These are phyloP conservation scores for Rubroshorea leprosula DNA, from an alignment of 345 rosid genomes.

Conservation along the genomic window DNA sequence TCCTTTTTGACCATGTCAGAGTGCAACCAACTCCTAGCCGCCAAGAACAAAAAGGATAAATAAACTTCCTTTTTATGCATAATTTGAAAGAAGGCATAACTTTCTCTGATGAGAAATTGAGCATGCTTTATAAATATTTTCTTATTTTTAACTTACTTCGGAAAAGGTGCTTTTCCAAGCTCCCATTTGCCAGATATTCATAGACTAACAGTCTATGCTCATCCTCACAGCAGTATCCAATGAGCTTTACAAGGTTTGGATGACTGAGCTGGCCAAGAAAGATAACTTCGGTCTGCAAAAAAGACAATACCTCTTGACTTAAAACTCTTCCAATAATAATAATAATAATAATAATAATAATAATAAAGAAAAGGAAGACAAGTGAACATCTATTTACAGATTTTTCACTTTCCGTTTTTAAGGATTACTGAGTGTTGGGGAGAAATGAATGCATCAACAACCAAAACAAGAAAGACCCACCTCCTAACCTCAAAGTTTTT, in stretches of 20 bases:
- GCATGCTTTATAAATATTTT: too few species aligned
- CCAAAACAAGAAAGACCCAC: too few species aligned
- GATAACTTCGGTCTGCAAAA: constrained; percentile 84
- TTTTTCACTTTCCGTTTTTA: neutral
- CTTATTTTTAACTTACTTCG: constrained; percentile 53
- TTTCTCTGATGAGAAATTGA: too few species aligned
- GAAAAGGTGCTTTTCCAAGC: constrained; percentile 92
- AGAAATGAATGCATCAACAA: neutral
- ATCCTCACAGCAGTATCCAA: constrained; percentile 98
- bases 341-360: too few species aligned
- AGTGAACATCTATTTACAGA: neutral
- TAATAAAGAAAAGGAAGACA: neutral
- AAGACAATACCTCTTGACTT: neutral
- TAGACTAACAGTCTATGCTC: constrained; percentile 85
- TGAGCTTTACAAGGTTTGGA: constrained; percentile 89
- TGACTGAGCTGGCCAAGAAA: constrained; percentile 92
- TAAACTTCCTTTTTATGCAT: neutral
- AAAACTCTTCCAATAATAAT: neutral
- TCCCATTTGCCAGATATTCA: constrained; percentile 90
- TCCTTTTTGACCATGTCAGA: constrained; percentile 88
- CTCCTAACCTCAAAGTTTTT: too few species aligned
- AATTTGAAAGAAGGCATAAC: too few species aligned
- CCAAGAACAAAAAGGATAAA: constrained; percentile 18
- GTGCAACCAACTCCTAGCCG: constrained; percentile 75
- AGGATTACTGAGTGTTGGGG: neutral